A percentile compares a stretch with the other conserved stretches of the same genome.
These are phyloP conservation scores for Heliamphora exappendiculata DNA, from an alignment of 148 eudicot species.

Conservation along the genomic window DNA sequence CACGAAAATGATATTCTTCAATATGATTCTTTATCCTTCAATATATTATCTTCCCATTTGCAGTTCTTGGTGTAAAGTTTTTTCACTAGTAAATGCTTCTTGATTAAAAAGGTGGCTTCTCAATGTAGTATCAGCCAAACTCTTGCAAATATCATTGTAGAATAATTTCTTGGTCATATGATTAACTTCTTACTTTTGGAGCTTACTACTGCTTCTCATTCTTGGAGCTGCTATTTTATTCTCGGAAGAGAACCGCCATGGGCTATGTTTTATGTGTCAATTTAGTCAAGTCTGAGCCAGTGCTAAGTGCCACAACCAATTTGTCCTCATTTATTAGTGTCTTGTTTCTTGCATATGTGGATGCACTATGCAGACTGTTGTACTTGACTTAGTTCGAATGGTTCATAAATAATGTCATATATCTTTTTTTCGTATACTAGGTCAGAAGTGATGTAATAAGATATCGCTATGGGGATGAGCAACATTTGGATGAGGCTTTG, in stretches of 20 bases:
- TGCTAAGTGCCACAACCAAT: not conserved
- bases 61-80: not conserved
- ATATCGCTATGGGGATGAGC: conserved; percentile 97
- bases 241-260: not conserved
- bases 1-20: not conserved
- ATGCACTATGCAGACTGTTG: not conserved
- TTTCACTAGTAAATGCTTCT: not conserved
- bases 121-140: not conserved
- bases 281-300: not conserved
- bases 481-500: conserved; percentile 94
- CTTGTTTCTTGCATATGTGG: not conserved
- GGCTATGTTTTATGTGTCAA: not conserved
- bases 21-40: not conserved
- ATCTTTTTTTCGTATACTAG: conserved; percentile 32
- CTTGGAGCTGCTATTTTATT: not conserved
- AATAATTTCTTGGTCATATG: not conserved
- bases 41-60: not conserved
- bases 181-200: not conserved
- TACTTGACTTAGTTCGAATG: not conserved
- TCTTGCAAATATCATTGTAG: not conserved
- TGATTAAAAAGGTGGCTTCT: not conserved
- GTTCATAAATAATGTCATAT: conserved; percentile 10
- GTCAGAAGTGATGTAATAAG: conserved; percentile 87
- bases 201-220: not conserved
- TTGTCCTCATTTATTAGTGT: not conserved